These are phyloP conservation scores for Globisporangium megalacanthum DNA, from an alignment of 352 stramenopile species.

Conservation along the genomic window DNA sequence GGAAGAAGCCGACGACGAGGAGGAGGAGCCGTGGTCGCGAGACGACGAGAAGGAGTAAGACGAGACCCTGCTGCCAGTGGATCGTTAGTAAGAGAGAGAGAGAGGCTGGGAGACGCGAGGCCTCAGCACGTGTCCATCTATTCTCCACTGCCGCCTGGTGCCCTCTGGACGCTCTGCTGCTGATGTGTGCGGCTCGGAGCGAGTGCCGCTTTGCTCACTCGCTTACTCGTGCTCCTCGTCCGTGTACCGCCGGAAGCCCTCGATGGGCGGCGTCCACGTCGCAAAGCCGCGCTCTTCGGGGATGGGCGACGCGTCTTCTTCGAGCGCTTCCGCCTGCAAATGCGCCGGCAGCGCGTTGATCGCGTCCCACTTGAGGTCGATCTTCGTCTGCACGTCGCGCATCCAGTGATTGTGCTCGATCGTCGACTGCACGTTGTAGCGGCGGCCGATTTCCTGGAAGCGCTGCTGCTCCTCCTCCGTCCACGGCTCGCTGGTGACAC, in stretches of 20 bases:
- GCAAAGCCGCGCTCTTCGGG: conserved; percentile 70
- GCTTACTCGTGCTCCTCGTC: conserved; percentile 44
- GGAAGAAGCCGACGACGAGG: neutral
- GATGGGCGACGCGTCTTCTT: conserved; percentile 53
- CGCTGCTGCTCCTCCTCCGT: conserved; percentile 74
- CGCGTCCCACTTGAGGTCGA: conserved; percentile 88
- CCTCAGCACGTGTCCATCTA: conserved; percentile 2
- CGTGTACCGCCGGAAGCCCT: conserved; percentile 80
- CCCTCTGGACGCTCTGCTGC: conserved; percentile 18
- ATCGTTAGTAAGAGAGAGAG: neutral
- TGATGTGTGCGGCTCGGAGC: neutral
- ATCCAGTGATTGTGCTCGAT: conserved; percentile 87
- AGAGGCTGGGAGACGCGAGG: neutral
- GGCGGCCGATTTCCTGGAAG: conserved; percentile 74
- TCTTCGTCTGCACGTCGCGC: conserved; percentile 88
- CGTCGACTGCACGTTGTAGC: conserved; percentile 74
- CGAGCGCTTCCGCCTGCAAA: conserved; percentile 73
- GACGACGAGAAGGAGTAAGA: too few relatives aligned
- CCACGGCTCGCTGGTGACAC: conserved; percentile 51
- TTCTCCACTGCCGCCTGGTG: conserved; percentile 3
- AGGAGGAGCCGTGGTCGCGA: neutral
- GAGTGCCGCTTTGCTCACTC: conserved; percentile 2
- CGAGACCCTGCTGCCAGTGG: too few relatives aligned
- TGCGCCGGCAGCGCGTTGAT: conserved; percentile 83
- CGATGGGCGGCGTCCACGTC: conserved; percentile 85